A percentile compares a stretch with the other conserved stretches of the same genome.
These are phyloP conservation scores for Orbilia blumenaviensis DNA, from an alignment of 2,329 filamentous ascomycete genomes.

Conservation along the genomic window DNA sequence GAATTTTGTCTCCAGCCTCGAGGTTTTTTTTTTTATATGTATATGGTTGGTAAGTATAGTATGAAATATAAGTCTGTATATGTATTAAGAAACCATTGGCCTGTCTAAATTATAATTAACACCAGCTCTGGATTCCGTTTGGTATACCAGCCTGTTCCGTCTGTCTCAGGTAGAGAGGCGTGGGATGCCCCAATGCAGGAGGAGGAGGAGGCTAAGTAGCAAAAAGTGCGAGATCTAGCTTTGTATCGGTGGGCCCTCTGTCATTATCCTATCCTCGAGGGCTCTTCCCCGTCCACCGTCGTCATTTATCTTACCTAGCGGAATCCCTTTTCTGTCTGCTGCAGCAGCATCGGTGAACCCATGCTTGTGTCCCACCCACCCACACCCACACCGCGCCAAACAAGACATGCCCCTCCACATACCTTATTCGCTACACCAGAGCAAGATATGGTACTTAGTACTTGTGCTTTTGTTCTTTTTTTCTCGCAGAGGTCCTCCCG, in stretches of 20 bases:
- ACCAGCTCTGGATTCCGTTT: too few relatives aligned
- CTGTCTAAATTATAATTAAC: too few relatives aligned
- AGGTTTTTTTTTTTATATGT: neutral
- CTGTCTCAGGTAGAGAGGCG: conserved; percentile 45
- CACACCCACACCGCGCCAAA: conserved; percentile 45
- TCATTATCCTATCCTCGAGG: neutral
- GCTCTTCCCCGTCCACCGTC: conserved; percentile 13
- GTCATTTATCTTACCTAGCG: conserved; percentile 39
- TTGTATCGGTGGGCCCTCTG: neutral
- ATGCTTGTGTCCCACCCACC: conserved; percentile 37
- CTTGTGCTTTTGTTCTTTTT: conserved; percentile 11
- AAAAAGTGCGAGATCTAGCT: conserved; percentile 4
- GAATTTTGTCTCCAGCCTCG: conserved; percentile 5
- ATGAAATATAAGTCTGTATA: too few relatives aligned
- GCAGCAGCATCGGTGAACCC: conserved; percentile 34
- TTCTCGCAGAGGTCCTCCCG: conserved; percentile 46
- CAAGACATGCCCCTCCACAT: conserved; percentile 54
- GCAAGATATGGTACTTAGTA: conserved; percentile 8
- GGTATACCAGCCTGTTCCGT: conserved; percentile 39
- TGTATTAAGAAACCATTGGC: neutral
- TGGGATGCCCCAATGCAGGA: conserved; percentile 48
- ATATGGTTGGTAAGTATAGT: too few relatives aligned
- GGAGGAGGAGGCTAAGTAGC: conserved; percentile 37
- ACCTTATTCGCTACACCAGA: conserved; percentile 46
- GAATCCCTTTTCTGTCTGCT: conserved; percentile 30